Conservation (phyloP, 441 rosid genomes). For the Gossypium davidsonii region DNA sequence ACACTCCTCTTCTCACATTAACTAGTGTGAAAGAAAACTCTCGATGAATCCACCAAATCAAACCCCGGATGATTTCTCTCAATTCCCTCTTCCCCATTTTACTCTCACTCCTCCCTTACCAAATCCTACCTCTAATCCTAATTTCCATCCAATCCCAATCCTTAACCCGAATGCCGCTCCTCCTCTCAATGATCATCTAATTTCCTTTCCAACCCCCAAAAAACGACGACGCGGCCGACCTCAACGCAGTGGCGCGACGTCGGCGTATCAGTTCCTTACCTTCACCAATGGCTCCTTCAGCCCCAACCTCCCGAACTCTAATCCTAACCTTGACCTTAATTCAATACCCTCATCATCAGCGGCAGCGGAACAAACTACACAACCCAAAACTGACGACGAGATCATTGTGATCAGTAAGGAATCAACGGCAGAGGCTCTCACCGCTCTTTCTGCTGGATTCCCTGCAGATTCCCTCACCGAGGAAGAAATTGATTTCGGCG, state of each 20-base stretch:
- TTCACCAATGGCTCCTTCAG: slow-evolving; percentile 18
- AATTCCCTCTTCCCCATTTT: slow-evolving; percentile 22
- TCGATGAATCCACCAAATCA: no score
- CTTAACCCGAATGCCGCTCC: slow-evolving; percentile 21
- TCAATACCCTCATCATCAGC: slow-evolving; percentile 22
- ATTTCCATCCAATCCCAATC: slow-evolving; percentile 16
- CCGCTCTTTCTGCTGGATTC: slow-evolving; percentile 78
- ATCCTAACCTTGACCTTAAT: slow-evolving; percentile 19
- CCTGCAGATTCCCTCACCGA: slow-evolving; percentile 83
- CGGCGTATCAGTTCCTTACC: slow-evolving; percentile 36
- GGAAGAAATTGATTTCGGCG: slow-evolving; percentile 79
- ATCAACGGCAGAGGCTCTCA: slow-evolving; percentile 74
- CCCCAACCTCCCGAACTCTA: slow-evolving; percentile 9
- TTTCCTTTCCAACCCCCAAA: slow-evolving; percentile 67
- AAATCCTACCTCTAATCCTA: slow-evolving; percentile 19
- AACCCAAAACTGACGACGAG: slow-evolving; percentile 69
- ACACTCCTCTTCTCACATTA: no score
- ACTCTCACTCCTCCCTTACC: slow-evolving; percentile 43
- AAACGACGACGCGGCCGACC: slow-evolving; percentile 84
- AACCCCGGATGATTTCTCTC: slow-evolving; percentile 9
- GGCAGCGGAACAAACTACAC: slow-evolving; percentile 15
- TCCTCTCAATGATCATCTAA: slow-evolving; percentile 27
- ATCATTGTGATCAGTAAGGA: slow-evolving; percentile 83
- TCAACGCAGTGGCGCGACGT: slow-evolving; percentile 34
- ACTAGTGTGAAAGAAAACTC: no score